These are phyloP conservation scores for Sarocladium kiliense DNA, from an alignment of 2,329 filamentous ascomycete species.

Conservation along the genomic window DNA sequence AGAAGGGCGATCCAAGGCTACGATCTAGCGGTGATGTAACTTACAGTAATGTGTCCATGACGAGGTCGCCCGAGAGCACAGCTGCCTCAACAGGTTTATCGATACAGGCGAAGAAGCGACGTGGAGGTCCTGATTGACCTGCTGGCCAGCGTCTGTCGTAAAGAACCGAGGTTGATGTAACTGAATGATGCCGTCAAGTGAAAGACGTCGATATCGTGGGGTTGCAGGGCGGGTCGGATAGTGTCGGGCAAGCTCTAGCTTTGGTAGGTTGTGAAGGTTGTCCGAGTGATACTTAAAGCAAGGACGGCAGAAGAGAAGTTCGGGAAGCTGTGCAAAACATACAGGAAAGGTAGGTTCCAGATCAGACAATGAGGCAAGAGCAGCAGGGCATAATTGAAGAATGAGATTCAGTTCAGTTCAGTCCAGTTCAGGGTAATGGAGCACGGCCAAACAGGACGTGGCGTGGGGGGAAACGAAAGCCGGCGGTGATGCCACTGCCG, in stretches of 20 bases:
- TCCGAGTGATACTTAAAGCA: neutral
- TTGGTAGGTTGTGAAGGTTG: neutral
- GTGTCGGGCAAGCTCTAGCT: constrained; percentile 9
- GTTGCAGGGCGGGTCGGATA: constrained; percentile 10
- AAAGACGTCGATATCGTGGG: constrained; percentile 6
- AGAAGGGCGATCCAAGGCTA: neutral
- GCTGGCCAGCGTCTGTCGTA: neutral
- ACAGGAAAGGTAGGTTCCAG: too few species aligned
- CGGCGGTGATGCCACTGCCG: neutral
- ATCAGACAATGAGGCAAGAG: too few species aligned
- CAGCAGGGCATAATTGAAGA: too few species aligned
- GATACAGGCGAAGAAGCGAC: neutral
- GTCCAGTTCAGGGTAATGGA: neutral
- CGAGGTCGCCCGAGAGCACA: constrained; percentile 8
- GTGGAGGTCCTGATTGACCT: neutral
- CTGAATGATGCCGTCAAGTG: constrained; percentile 2
- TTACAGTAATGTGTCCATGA: constrained; percentile 60
- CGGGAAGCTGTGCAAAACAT: too few species aligned
- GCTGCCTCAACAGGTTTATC: neutral
- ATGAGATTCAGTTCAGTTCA: too few species aligned
- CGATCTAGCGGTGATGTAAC: constrained; percentile 22
- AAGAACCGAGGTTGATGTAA: neutral
- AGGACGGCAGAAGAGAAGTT: neutral
- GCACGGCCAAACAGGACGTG: neutral
- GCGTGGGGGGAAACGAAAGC: neutral